Conservation (phyloP, 2,329 filamentous ascomycete species). For the Didymella segeticola region DNA sequence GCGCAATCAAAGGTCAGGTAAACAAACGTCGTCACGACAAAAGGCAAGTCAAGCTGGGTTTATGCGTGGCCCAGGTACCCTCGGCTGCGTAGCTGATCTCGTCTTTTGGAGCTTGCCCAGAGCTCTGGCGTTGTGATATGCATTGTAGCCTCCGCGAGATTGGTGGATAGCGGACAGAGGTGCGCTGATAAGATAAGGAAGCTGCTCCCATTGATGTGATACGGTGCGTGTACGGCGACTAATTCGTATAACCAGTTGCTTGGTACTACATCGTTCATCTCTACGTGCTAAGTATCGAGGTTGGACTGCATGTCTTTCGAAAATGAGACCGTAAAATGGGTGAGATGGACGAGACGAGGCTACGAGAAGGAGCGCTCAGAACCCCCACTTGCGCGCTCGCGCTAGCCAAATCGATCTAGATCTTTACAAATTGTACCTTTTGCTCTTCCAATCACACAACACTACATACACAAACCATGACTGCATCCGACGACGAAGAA, state of each 20-base stretch:
- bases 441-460: constrained; percentile 3
- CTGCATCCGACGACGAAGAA: constrained; percentile 38
- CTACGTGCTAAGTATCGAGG: too few relatives aligned
- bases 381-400: constrained; percentile 14
- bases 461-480: constrained; percentile 6
- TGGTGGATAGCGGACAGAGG: constrained; percentile 12
- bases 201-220: neutral
- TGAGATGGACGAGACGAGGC: neutral
- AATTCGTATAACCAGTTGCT: neutral
- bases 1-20: neutral
- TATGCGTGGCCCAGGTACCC: constrained; percentile 9
- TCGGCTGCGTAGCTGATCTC: constrained; percentile 16
- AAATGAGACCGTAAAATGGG: neutral
- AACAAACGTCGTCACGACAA: neutral
- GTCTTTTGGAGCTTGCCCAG: constrained; percentile 22
- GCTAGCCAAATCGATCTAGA: constrained; percentile 16
- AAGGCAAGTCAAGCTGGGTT: neutral
- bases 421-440: constrained; percentile 11
- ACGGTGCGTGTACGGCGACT: constrained; percentile 2
- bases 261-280: neutral
- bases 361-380: neutral
- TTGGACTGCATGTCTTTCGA: too few relatives aligned
- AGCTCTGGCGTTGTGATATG: constrained; percentile 29
- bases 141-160: constrained; percentile 18
- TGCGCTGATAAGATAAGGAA: constrained; percentile 27